Evolutionary conservation across 495 filamentous ascomycete species (phyloP).

Genomic region (Hypoxylon rickii): DNA sequence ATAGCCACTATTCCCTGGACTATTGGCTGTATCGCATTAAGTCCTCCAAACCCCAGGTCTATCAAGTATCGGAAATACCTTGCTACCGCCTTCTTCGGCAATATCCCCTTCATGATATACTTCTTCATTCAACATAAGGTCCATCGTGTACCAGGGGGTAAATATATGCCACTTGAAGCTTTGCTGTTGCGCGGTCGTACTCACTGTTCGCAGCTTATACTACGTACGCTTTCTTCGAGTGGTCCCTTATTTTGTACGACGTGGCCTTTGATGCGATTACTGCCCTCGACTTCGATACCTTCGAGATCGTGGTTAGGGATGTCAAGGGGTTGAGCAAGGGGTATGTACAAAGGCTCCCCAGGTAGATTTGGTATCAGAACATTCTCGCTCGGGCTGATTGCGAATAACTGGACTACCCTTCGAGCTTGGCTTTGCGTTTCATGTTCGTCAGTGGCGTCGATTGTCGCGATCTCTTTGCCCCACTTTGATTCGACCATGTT

Average conservation of each 20-base stretch:
- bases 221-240: slow-evolving; percentile 98
- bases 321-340: slow-evolving; percentile 91
- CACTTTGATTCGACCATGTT: no score
- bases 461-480: no score
- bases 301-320: slow-evolving; percentile 90
- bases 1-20: slow-evolving; percentile 97
- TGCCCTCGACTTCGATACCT: slow-evolving; percentile 87
- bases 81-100: slow-evolving; percentile 85
- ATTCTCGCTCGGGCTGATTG: slow-evolving; percentile 36
- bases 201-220: slow-evolving; percentile 75
- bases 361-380: slow-evolving; percentile 52
- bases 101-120: slow-evolving; percentile 87
- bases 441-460: background rate
- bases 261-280: slow-evolving; percentile 97
- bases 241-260: slow-evolving; percentile 92
- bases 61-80: slow-evolving; percentile 89
- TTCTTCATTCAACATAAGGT: slow-evolving; percentile 99
- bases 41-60: slow-evolving; percentile 81
- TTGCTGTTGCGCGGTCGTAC: slow-evolving; percentile 13
- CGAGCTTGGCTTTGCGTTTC: background rate
- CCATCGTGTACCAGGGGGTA: slow-evolving; percentile 91
- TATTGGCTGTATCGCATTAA: slow-evolving; percentile 83
- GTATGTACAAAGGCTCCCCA: slow-evolving; percentile 98
- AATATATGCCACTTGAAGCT: slow-evolving; percentile 33
- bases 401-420: background rate